Base-by-base conservation (phyloP, 495 filamentous ascomycete species). In the Aspergillus cavernicola region DNA sequence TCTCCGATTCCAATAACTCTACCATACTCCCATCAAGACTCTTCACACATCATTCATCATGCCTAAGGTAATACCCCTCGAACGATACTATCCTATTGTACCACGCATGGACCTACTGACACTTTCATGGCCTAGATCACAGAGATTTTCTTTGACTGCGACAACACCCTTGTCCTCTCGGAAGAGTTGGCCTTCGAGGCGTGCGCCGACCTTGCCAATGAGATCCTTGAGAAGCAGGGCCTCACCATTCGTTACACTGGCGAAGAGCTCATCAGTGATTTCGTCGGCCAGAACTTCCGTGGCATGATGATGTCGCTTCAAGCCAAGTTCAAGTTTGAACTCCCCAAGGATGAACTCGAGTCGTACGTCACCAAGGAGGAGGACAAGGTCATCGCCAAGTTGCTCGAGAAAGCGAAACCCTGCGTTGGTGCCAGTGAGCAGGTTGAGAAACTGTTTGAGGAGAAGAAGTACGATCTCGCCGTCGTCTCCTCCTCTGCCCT, bases 201-300 rank as follows among this genome's bases (percentile, higher is more conserved):
- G 53, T 96, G 92, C 73, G 87, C 92, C 61, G 88, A 93, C 58
- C 80, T 97, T 63, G 85, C 89, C 75, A 97, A 97, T 78, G 84
- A 93, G 72, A 89, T 97, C 69, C 80, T 93, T 59, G 76, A 79
- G 58, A 79, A 81, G 62, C 78, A 84, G 60, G 68, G 79, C 65
- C 77, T 86, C 62, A 59, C 80, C 23, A 76, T 85, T 58, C 86
- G 85, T 63, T 96, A 95, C 78, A 92, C 89, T 23, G 87, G 85
- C 57, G 79, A 82, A 10, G 68, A 82, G 64, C 86, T 97, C 36
- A 85, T 96, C 71, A 70, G 77, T 55, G 89, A 95, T 72, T 97
- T 96, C 64, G 92, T 96, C 67, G 92, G 92, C 61, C 88, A 92
- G 68, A 96, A 96, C 79, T 97, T 97, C 81, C 90, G 91, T 58